These are phyloP conservation scores for Phytophthora citrophthora DNA, from an alignment of 352 stramenopile genomes.

Conservation along the genomic window DNA sequence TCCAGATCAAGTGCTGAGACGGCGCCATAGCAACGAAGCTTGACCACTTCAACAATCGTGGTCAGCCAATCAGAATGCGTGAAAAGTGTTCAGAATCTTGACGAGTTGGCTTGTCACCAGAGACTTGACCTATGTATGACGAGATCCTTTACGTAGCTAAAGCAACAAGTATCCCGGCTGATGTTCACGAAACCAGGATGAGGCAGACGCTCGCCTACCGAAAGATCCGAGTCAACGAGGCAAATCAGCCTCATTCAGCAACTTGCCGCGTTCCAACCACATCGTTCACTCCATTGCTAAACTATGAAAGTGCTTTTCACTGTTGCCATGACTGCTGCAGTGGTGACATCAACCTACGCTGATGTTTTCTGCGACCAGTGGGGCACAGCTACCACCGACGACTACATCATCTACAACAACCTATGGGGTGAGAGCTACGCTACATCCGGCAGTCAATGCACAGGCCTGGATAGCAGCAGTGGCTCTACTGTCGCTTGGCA, in stretches of 20 bases:
- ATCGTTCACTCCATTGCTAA: slow-evolving; percentile 1
- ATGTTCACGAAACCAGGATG: slow-evolving; percentile 6
- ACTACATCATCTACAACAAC: slow-evolving; percentile 60
- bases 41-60: slow-evolving; percentile 7
- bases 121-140: slow-evolving; percentile 8
- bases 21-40: slow-evolving; percentile 5
- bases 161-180: slow-evolving; percentile 25
- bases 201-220: slow-evolving; percentile 6
- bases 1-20: slow-evolving; percentile 10
- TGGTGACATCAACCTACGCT: background rate
- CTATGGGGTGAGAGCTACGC: slow-evolving; percentile 40
- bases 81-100: slow-evolving; percentile 18
- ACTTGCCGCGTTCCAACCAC: slow-evolving; percentile 12
- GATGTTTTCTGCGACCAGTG: slow-evolving; percentile 39
- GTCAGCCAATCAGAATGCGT: slow-evolving; percentile 7
- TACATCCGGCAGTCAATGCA: slow-evolving; percentile 48
- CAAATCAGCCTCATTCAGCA: slow-evolving; percentile 18
- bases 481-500: slow-evolving; percentile 40
- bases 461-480: slow-evolving; percentile 35
- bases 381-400: slow-evolving; percentile 24
- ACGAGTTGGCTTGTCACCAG: too few relatives aligned
- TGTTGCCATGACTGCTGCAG: slow-evolving; percentile 1
- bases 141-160: slow-evolving; percentile 19
- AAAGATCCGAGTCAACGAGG: slow-evolving; percentile 1
- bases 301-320: slow-evolving; percentile 23